Percentiles rank a stretch among this genome's conserved stretches.
These are phyloP conservation scores for Yamadazyma nakazawae DNA, from an alignment of 805 yeast genomes.

Conservation along the genomic window DNA sequence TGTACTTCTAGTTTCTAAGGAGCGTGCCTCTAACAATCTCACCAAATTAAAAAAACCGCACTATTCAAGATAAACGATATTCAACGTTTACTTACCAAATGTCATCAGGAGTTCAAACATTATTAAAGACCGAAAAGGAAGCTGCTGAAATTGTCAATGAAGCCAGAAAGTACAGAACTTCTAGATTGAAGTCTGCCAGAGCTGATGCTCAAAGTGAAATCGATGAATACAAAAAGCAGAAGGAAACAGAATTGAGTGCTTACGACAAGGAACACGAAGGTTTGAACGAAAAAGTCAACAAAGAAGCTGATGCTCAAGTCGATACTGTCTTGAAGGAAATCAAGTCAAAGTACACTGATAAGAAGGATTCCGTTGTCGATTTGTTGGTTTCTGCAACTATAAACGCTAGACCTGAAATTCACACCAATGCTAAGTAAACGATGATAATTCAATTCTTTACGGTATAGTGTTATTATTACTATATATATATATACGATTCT, in stretches of 20 bases:
- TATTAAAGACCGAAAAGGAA: constrained; percentile 87
- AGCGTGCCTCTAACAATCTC: constrained; percentile 1
- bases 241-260: constrained; percentile 75
- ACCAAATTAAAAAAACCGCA: not conserved
- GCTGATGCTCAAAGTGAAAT: constrained; percentile 89
- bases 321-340: constrained; percentile 68
- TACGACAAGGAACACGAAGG: constrained; percentile 73
- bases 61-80: not conserved
- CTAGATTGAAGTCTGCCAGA: constrained; percentile 89
- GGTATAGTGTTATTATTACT: constrained; percentile 2
- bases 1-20: too few species aligned
- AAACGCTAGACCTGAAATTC: constrained; percentile 78
- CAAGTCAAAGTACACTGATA: constrained; percentile 57
- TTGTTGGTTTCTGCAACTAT: constrained; percentile 77
- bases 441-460: constrained; percentile 2
- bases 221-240: constrained; percentile 75
- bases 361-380: constrained; percentile 66
- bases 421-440: constrained; percentile 57
- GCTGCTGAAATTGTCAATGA: constrained; percentile 95
- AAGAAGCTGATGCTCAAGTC: constrained; percentile 73
- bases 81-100: not conserved
- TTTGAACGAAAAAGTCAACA: constrained; percentile 70
- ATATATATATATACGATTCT: constrained; percentile 1
- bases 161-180: constrained; percentile 88
- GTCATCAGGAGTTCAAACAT: constrained; percentile 60